A percentile compares a stretch with the other conserved stretches of the same genome.
phyloP scores from a whole-genome alignment of 352 stramenopile species.

The Lagenidium giganteum region DNA sequence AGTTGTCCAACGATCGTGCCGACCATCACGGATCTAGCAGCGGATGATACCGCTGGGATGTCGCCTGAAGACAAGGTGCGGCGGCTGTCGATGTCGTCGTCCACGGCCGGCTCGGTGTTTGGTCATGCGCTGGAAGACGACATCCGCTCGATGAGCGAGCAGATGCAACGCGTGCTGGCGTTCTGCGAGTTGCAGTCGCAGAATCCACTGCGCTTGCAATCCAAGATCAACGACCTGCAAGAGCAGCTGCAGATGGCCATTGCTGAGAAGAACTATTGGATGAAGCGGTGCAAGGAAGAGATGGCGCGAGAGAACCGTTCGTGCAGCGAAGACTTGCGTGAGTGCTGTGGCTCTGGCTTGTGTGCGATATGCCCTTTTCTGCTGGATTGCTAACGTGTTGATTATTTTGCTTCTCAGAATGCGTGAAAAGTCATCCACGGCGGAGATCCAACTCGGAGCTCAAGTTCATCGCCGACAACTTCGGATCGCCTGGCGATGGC shows the following conservation, averaged over 20 bases:
- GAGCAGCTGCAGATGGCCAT: constrained; percentile 71
- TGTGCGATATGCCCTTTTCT: too few relatives aligned
- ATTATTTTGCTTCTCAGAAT: constrained; percentile 20
- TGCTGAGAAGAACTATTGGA: constrained; percentile 88
- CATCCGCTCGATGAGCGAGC: constrained; percentile 68
- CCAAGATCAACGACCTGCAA: constrained; percentile 75
- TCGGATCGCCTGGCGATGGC: constrained; percentile 58
- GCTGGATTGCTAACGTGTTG: too few relatives aligned
- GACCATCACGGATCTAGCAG: too few relatives aligned
- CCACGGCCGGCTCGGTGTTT: constrained; percentile 23
- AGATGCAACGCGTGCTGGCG: constrained; percentile 76
- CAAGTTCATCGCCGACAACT: constrained; percentile 74
- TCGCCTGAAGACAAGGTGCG: too few relatives aligned
- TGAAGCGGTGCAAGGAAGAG: constrained; percentile 76
- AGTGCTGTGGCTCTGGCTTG: too few relatives aligned
- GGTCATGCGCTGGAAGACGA: constrained; percentile 74
- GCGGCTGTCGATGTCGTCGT: constrained; percentile 42
- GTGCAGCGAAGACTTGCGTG: constrained; percentile 19
- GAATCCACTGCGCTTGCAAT: constrained; percentile 64
- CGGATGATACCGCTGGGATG: too few relatives aligned
- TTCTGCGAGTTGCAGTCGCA: constrained; percentile 74
- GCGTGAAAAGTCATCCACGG: constrained; percentile 43
- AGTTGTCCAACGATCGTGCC: too few relatives aligned
- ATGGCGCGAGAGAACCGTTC: constrained; percentile 40
- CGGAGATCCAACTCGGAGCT: constrained; percentile 83